Base-by-base conservation (phyloP, 768 basidiomycete genomes). In the Suillus bovinus region DNA sequence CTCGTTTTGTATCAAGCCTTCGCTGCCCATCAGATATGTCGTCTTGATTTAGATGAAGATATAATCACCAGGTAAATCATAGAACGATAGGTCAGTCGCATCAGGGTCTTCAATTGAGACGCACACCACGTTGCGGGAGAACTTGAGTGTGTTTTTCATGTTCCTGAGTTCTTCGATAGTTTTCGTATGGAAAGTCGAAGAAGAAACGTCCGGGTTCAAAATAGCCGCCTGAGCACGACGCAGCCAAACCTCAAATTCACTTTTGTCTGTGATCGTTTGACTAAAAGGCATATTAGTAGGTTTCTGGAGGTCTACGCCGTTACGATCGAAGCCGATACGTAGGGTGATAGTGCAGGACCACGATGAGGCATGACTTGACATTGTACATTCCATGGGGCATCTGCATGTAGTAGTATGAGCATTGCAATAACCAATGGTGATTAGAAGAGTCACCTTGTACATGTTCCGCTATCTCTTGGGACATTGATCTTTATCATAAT, bases 1-100 rank as follows among this genome's bases (percentile, higher is more conserved):
- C 34, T 79, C 79, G 44, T 87, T 86, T 58, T 87, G 84, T 20
- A 90, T 86, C 14, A 90, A 74, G 0, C 84, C 84, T 86, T 55
- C 27, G 27, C 6, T 52, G 8, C 39, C 1, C 13, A 20, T 74
- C n/a, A 68, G 67, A 11, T 33, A 36, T 24, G 17, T 27, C 20
- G 16, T 2, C 34, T 29, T 41, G 13, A 41, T 16, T 8, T 1
- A 3, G 20, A 46, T 13, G 17, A 52, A 8, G 27, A 4, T 4
- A 49, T 36, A 63, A 74, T 59, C 34, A 82, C 85, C 85, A 11
- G 85, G 85, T 17, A 86, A 66, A 66, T 86, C 85, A 3, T 84
- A 76, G 50, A 86, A 86, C 0, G 79, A 80, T 33, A 86, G 66
- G 57, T 85, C 81, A 11, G 81, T 80, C 14, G 79, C 71, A 22